phyloP scores from a whole-genome alignment of 2,329 filamentous ascomycete genomes.

The Juglanconis sp. region DNA sequence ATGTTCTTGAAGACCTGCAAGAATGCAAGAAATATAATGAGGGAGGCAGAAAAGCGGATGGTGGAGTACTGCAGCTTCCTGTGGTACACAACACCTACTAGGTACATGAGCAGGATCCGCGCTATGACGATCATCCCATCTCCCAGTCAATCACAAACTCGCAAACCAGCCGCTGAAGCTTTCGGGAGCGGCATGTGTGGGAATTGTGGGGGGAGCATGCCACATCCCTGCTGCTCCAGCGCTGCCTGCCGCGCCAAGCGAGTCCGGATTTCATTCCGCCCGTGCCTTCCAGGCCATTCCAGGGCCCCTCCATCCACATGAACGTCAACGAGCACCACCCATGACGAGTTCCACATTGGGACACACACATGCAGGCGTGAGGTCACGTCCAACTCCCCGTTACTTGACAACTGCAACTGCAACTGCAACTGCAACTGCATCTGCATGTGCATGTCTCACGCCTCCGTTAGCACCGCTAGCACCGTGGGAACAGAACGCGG shows the following conservation, averaged over 20 bases:
- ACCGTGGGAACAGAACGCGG: too few species aligned
- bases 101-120: neutral
- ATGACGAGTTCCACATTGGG: neutral
- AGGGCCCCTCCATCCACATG: neutral
- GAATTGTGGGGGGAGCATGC: neutral
- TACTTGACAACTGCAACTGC: too few species aligned
- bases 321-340: neutral
- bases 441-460: too few species aligned
- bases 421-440: too few species aligned
- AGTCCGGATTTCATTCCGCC: too few species aligned
- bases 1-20: slow-evolving; percentile 7
- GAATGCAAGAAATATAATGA: neutral
- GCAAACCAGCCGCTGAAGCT: neutral
- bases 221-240: neutral
- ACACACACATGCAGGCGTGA: too few species aligned
- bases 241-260: too few species aligned
- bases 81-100: neutral
- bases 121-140: neutral
- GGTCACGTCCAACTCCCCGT: too few species aligned
- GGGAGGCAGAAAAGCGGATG: neutral
- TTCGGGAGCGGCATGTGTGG: too few species aligned
- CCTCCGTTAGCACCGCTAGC: too few species aligned
- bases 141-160: neutral
- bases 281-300: neutral
- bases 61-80: neutral